Evolutionary conservation across 371 early-diverging fungal species (phyloP).

Genomic region (Mucor circinelloides): DNA sequence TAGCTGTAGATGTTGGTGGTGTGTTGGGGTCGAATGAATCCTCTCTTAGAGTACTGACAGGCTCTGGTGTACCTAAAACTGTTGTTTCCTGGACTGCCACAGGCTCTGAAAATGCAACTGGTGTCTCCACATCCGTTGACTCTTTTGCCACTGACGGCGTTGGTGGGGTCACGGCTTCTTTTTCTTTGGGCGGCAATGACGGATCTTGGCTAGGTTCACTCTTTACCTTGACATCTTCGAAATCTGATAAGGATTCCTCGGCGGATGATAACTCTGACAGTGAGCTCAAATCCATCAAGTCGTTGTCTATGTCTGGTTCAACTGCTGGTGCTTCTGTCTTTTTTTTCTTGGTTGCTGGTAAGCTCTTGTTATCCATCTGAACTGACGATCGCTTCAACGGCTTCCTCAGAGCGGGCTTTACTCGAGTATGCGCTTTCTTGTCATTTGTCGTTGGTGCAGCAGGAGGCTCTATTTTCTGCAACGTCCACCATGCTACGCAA

Average conservation of each 20-base stretch:
- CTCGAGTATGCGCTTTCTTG: conserved; percentile 32
- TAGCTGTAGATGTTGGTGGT: background rate
- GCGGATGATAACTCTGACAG: conserved; percentile 42
- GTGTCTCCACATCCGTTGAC: background rate
- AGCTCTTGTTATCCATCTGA: background rate
- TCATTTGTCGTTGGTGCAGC: conserved; percentile 6
- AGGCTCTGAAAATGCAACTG: background rate
- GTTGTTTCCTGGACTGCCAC: background rate
- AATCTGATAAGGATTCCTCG: conserved; percentile 16
- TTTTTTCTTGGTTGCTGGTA: conserved; percentile 9
- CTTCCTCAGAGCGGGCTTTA: conserved; percentile 37
- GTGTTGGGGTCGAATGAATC: background rate
- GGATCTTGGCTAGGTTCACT: background rate
- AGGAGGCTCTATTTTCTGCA: conserved; percentile 54
- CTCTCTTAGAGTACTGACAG: background rate
- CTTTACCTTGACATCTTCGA: background rate
- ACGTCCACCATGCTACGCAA: conserved; percentile 63
- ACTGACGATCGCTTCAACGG: conserved; percentile 22
- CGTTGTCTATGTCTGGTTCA: conserved; percentile 13
- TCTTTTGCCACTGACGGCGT: background rate
- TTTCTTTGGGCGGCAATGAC: background rate
- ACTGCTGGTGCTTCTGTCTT: conserved; percentile 7
- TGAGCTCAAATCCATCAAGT: conserved; percentile 35
- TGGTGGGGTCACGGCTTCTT: background rate
- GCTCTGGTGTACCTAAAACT: background rate